Evolutionary conservation across 768 basidiomycete genomes (phyloP).

Genomic region (Gloeopeniophorella convolvens): DNA sequence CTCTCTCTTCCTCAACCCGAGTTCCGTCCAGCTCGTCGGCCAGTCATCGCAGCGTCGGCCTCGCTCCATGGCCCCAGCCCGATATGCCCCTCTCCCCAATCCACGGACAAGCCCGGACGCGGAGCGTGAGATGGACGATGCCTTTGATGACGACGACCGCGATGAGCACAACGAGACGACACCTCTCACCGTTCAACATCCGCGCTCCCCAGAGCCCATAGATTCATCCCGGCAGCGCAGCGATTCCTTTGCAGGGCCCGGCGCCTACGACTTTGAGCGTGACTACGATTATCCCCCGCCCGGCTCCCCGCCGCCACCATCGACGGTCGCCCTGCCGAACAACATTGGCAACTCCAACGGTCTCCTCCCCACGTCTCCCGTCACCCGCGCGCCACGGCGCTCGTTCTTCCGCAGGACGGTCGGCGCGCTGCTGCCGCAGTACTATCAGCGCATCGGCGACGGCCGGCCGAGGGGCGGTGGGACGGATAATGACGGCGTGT

Average conservation of each 20-base stretch:
- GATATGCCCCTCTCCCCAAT: conserved; percentile 49
- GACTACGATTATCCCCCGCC: conserved; percentile 74
- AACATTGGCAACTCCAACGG: conserved; percentile 72
- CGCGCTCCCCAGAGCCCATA: conserved; percentile 27
- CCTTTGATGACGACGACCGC: conserved; percentile 64
- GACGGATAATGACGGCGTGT: conserved; percentile 87
- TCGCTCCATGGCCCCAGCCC: conserved; percentile 36
- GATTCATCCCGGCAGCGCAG: conserved; percentile 23
- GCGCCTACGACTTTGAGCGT: conserved; percentile 74
- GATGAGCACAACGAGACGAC: conserved; percentile 34
- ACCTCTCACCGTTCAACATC: conserved; percentile 31
- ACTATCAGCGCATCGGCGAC: conserved; percentile 50
- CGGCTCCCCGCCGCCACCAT: conserved; percentile 64
- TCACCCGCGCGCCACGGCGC: conserved; percentile 30
- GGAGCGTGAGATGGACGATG: conserved; percentile 66
- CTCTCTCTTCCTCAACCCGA: not conserved
- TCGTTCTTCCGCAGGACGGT: conserved; percentile 56
- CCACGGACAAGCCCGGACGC: conserved; percentile 37
- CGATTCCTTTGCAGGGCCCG: conserved; percentile 27
- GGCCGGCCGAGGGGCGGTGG: conserved; percentile 51
- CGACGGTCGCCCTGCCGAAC: conserved; percentile 54
- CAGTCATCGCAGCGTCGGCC: not conserved
- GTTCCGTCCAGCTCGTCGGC: too few species aligned
- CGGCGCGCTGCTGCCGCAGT: conserved; percentile 57
- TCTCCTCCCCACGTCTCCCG: conserved; percentile 45